Evolutionary conservation across 2,329 filamentous ascomycete genomes (phyloP), one percentile per base, ranked within the genome.

Genomic region (Sclerotinia borealis): DNA sequence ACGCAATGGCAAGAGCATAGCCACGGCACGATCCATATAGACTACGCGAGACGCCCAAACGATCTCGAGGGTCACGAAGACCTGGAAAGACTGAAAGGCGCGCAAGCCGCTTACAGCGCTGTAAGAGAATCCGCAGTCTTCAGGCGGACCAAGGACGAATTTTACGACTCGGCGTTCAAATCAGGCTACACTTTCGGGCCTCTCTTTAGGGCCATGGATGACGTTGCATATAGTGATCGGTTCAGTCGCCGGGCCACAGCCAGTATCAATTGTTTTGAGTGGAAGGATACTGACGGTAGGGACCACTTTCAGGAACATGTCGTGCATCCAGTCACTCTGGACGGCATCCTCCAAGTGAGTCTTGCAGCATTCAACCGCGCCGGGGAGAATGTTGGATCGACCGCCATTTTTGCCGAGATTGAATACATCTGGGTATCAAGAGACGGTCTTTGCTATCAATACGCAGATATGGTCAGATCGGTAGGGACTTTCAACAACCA

Each of bases 291-390:
- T 9, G 48, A 34, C 10, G 19, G 19, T n/a, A 47, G 9, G n/a
- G 22, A 47, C 19, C 43, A 47, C 64, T 65, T 64, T 75, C 64
- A 67, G 64, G 75, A 78, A 3, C 81, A 85, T 66, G 62, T 84
- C 7, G 78, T 86, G 25, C 84, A 86, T 65, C 83, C 84, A 0
- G 78, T 80, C 4, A 85, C 83, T 0, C 74, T 86, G 19, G 83
- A 86, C 67, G 74, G 79, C 2, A 79, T 85, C 22, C 45, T 61
- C 51, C 65, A 66, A 29, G 36, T 63, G 6, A 47, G 19, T 19
- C 34, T 34, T 22, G 49, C 55, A 25, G 55, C 55, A 45, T 56
- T 50, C 15, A 47, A 36, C 75, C 8, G 43, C 8, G 43, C 9
- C 9, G 43, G 43, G 19, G 19, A 9, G 19, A n/a, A 9, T n/a